Conservation (phyloP, 164 flowering plant species). For the Chimonanthus salicifolius region DNA sequence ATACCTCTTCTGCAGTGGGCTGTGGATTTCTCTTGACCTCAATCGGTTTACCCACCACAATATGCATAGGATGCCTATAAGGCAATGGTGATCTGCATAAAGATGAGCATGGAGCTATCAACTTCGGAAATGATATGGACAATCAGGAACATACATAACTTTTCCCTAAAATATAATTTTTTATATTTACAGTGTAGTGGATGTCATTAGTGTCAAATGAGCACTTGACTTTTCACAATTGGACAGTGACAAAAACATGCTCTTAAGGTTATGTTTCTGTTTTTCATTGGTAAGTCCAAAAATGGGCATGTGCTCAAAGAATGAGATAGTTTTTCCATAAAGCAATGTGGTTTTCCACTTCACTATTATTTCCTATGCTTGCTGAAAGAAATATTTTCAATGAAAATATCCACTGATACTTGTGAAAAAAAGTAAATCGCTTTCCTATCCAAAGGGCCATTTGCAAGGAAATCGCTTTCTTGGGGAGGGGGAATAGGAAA, state of each 20-base stretch:
- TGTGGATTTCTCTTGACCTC: conserved; percentile 54
- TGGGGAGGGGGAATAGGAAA: not conserved
- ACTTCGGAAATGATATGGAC: no score
- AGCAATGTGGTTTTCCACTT: no score
- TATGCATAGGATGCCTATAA: conserved; percentile 55
- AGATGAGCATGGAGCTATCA: not conserved
- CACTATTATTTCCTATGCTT: not conserved
- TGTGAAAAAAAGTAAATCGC: not conserved
- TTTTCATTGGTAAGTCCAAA: not conserved
- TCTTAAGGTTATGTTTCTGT: not conserved
- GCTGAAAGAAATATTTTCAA: not conserved
- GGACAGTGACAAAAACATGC: not conserved
- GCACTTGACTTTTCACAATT: not conserved
- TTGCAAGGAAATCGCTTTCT: not conserved
- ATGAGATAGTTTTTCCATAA: no score
- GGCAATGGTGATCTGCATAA: conserved; percentile 69
- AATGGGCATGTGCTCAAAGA: no score
- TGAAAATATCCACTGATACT: not conserved
- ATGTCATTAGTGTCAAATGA: not conserved
- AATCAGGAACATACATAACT: no score
- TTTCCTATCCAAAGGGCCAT: no score
- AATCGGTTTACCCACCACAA: conserved; percentile 84
- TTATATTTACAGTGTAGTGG: no score
- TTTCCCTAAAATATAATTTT: no score
- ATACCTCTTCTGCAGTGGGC: conserved; percentile 77